Evolutionary conservation across 345 rosid species (phyloP).

Genomic region (Ailanthus altissimus): DNA sequence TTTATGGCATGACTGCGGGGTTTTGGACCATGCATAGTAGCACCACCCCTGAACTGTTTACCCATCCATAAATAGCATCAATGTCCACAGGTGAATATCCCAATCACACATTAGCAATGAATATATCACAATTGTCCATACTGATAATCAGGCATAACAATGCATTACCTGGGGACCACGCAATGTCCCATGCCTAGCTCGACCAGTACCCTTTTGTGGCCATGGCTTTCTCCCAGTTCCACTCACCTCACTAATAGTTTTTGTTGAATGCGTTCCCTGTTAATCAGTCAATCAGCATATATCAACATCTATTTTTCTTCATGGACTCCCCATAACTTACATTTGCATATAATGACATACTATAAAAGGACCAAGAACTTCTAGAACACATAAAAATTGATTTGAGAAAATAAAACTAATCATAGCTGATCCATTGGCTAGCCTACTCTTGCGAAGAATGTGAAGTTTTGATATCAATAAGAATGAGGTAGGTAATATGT

Average conservation of each 20-base stretch:
- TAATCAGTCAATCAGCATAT: conserved; percentile 12
- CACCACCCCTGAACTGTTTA: conserved; percentile 89
- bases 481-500: neutral
- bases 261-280: conserved; percentile 95
- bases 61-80: conserved; percentile 22
- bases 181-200: conserved; percentile 85
- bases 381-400: neutral
- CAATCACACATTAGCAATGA: conserved; percentile 13
- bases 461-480: neutral
- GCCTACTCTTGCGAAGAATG: neutral
- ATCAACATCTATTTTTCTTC: neutral
- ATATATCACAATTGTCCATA: neutral
- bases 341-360: neutral
- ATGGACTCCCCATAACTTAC: conserved; percentile 2
- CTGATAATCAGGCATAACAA: conserved; percentile 9
- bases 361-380: neutral
- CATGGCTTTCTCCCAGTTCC: conserved; percentile 96
- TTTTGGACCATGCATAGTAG: conserved; percentile 88
- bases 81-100: conserved; percentile 16
- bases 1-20: conserved; percentile 92
- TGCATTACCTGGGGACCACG: conserved; percentile 83
- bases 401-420: neutral
- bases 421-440: neutral
- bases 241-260: conserved; percentile 91
- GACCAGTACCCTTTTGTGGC: conserved; percentile 85